Conservation (phyloP, 2,329 filamentous ascomycete genomes). For the Cytospora chrysosperma region DNA sequence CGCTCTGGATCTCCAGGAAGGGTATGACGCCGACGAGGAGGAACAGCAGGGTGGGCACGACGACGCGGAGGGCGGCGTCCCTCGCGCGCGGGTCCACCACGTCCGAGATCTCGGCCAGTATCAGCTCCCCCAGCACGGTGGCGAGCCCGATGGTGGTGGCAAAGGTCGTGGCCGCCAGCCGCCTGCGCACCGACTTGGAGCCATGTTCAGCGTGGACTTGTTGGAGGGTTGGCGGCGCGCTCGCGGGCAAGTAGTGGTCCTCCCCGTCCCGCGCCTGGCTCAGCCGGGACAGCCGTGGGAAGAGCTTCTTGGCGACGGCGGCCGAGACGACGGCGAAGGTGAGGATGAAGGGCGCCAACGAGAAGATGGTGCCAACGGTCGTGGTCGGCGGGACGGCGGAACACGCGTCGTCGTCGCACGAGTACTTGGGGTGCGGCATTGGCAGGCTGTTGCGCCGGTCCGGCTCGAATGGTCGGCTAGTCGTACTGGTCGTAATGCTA, state of each 20-base stretch:
- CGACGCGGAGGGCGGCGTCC: slow-evolving; percentile 65
- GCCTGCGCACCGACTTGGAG: slow-evolving; percentile 49
- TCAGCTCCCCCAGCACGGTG: slow-evolving; percentile 74
- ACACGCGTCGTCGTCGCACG: slow-evolving; percentile 61
- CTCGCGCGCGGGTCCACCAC: slow-evolving; percentile 67
- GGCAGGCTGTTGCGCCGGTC: background rate
- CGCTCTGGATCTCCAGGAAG: slow-evolving; percentile 71
- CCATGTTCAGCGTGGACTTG: slow-evolving; percentile 60
- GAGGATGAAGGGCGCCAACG: slow-evolving; percentile 68
- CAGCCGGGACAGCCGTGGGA: slow-evolving; percentile 66
- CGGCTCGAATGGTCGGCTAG: background rate
- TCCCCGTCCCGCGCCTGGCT: slow-evolving; percentile 53
- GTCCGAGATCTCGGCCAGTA: slow-evolving; percentile 81
- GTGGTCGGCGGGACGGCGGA: slow-evolving; percentile 45
- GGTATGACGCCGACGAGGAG: slow-evolving; percentile 75
- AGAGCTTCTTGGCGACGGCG: slow-evolving; percentile 66
- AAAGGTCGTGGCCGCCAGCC: slow-evolving; percentile 64
- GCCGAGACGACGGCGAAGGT: slow-evolving; percentile 65
- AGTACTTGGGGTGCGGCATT: slow-evolving; percentile 36
- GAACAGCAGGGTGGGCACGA: slow-evolving; percentile 68
- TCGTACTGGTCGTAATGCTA: background rate
- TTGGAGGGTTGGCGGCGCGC: slow-evolving; percentile 59
- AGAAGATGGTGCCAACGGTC: slow-evolving; percentile 48
- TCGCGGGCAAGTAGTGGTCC: slow-evolving; percentile 60
- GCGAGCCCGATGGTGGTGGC: slow-evolving; percentile 75